These are phyloP conservation scores for Neonectria hederae DNA, from an alignment of 2,329 filamentous ascomycete species.

Conservation along the genomic window DNA sequence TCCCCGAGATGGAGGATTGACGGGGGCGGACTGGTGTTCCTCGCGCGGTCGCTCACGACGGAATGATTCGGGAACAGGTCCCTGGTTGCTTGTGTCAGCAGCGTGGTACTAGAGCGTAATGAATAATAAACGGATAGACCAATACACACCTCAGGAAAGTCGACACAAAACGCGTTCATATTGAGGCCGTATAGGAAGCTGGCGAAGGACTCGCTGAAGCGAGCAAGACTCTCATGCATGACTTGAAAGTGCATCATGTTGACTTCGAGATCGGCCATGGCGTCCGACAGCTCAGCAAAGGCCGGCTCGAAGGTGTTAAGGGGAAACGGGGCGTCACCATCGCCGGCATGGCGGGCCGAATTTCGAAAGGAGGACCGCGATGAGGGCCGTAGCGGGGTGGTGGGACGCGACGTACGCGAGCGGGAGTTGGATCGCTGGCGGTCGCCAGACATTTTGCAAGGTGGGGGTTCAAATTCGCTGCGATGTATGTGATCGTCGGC, in stretches of 20 bases:
- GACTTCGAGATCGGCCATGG: conserved; percentile 93
- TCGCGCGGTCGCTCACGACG: conserved; percentile 69
- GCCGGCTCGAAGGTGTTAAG: conserved; percentile 86
- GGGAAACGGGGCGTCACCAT: conserved; percentile 68
- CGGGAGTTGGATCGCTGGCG: conserved; percentile 65
- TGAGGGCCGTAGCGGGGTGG: conserved; percentile 89
- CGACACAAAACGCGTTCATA: conserved; percentile 99
- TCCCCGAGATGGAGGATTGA: conserved; percentile 44
- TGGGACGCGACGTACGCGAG: conserved; percentile 77
- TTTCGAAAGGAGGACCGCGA: conserved; percentile 90
- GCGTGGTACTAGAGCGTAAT: background rate
- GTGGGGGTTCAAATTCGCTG: background rate
- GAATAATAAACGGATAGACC: background rate
- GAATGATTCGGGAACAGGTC: conserved; percentile 86
- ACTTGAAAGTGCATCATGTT: conserved; percentile 98
- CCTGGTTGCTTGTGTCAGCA: conserved; percentile 58
- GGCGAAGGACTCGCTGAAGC: conserved; percentile 96
- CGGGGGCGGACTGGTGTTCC: conserved; percentile 49
- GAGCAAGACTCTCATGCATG: conserved; percentile 92
- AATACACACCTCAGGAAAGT: conserved; percentile 84
- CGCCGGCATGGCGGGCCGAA: conserved; percentile 67
- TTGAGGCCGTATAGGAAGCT: conserved; percentile 96
- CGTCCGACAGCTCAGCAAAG: conserved; percentile 92
- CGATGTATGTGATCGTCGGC: background rate
- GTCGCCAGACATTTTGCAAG: conserved; percentile 41